Conservation (phyloP, 257 asterid genomes). For the Avicennia marina region DNA sequence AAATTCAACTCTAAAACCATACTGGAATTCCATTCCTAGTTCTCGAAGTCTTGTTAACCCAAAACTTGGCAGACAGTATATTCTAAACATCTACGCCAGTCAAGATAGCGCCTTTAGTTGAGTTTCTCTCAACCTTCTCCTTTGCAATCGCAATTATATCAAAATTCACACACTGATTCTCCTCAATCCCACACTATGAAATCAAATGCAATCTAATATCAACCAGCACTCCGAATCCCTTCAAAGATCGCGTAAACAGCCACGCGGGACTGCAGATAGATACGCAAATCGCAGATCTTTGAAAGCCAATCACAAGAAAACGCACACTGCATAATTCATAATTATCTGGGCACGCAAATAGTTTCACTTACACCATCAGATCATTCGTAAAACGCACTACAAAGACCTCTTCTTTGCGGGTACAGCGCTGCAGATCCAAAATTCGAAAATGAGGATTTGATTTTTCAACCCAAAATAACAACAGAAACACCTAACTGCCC, state of each 20-base stretch:
- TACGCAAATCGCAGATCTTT: conserved; percentile 14
- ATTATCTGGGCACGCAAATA: neutral
- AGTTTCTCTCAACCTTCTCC: neutral
- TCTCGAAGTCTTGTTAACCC: neutral
- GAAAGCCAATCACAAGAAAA: neutral
- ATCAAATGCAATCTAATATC: conserved; percentile 4
- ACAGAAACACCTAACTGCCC: neutral
- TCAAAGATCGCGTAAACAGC: conserved; percentile 3
- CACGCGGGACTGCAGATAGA: neutral
- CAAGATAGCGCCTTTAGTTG: neutral
- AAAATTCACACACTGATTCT: neutral
- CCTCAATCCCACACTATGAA: neutral
- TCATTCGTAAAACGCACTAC: conserved; percentile 2
- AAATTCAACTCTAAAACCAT: neutral
- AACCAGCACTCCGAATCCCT: conserved; percentile 1
- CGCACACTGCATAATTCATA: neutral
- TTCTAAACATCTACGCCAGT: neutral
- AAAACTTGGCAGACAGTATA: neutral
- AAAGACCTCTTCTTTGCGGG: conserved; percentile 8
- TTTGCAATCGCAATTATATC: conserved; percentile 1
- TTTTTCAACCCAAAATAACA: conserved; percentile 10
- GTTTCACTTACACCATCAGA: conserved; percentile 24
- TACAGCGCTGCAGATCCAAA: conserved; percentile 25
- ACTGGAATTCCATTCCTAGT: neutral
- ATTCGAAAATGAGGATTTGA: conserved; percentile 7